Base-by-base conservation (phyloP, 495 filamentous ascomycete species). In the Pyrenopolyporus hunteri region DNA sequence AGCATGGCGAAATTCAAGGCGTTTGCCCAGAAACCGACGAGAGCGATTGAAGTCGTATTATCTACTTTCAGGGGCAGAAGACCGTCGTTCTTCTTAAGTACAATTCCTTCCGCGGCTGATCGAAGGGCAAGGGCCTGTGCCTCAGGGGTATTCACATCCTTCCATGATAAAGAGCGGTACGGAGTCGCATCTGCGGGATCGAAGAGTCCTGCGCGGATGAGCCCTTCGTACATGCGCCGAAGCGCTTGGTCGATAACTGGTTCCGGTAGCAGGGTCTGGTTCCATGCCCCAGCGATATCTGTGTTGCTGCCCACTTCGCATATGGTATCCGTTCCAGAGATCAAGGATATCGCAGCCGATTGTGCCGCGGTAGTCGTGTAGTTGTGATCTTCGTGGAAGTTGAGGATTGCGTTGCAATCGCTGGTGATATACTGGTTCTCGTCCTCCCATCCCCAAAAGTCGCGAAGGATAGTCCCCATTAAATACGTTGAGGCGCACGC, bases 391-490 rank as follows among this genome's bases (percentile, higher is more conserved):
- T 60, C 44, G 6, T 65, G 72, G 17, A 76, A 66, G 57, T 79
- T 73, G 4, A 70, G 59, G n/a, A 80, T 69, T 11, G 76, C 75
- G 14, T 78, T 74, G 57, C 78, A 81, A 53, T 81, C 79, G 31
- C 71, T 75, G 2, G 69, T 71, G 42, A 81, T 62, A 47, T 75
- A 81, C 20, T 77, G 65, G 55, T 70, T 72, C 19, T 75, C 63
- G n/a, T 72, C 69, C 29, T 68, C 73, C 73, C 72, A 79, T 52
- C 71, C 73, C 77, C 78, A 81, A 67, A 78, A 74, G 23, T 78
- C 72, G 14, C 78, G 73, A 22, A 81, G 70, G 6, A 80, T 64
- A 1, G 69, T 74, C 43, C 72, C 58, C 59, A 80, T 63, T 1
- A 81, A 52, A 23, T 77, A 81, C 0, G 63, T 56, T 51, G 71